These are phyloP conservation scores for Amylostereum areolatum DNA, from an alignment of 1,284 basidiomycete species.

Conservation along the genomic window DNA sequence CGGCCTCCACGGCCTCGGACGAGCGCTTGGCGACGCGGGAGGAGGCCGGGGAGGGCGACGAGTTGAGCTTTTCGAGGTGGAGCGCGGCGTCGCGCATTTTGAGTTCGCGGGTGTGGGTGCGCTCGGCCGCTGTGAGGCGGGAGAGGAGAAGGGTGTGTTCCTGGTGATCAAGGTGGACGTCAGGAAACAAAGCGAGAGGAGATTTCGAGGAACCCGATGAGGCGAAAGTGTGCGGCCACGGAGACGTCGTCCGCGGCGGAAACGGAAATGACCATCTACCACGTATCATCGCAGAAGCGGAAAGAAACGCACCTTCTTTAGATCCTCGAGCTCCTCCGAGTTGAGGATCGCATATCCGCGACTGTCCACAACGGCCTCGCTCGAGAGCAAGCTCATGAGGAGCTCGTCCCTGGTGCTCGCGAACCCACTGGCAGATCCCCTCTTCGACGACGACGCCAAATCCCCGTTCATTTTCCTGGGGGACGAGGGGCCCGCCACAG, in stretches of 20 bases:
- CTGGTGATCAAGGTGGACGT: constrained; percentile 29
- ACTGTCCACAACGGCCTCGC: constrained; percentile 82
- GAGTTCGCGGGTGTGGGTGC: constrained; percentile 68
- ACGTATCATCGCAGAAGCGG: no score
- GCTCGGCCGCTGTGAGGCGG: constrained; percentile 54
- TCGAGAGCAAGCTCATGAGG: constrained; percentile 76
- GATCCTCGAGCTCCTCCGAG: constrained; percentile 85
- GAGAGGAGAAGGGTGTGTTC: constrained; percentile 64
- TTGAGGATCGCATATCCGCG: constrained; percentile 67
- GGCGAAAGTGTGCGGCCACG: no score
- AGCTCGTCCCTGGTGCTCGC: constrained; percentile 68
- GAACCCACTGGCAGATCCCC: constrained; percentile 13
- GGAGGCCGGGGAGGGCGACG: constrained; percentile 23
- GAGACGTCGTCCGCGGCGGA: no score
- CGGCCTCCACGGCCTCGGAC: constrained; percentile 66
- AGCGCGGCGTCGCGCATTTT: constrained; percentile 78
- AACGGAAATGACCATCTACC: no score
- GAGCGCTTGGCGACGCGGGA: constrained; percentile 53
- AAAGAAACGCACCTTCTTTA: constrained; percentile 68
- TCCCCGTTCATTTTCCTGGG: constrained; percentile 15
- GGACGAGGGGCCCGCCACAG: constrained; percentile 36
- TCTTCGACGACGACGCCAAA: no score
- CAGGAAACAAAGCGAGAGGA: background rate
- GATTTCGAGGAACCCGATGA: background rate
- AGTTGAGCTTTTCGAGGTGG: constrained; percentile 63